Conservation (phyloP, 31 red algal species). For the Endocladia muricata region DNA sequence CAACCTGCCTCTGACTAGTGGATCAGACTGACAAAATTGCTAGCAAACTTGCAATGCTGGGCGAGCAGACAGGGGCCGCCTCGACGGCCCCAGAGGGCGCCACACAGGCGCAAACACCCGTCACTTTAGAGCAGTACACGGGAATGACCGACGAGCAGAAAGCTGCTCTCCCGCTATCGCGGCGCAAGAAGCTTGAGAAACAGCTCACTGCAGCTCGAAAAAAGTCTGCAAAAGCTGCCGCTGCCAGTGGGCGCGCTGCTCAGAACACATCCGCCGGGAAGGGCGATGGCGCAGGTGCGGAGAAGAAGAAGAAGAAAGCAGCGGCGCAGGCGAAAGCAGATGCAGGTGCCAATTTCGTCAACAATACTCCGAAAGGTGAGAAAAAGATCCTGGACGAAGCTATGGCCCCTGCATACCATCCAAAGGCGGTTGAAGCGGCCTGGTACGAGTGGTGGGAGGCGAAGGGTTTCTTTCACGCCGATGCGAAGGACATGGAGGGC, state of each 20-base stretch:
- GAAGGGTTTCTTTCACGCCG: slow-evolving; percentile 80
- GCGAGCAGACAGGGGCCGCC: too few relatives aligned
- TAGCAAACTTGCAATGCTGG: too few relatives aligned
- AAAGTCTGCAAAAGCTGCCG: slow-evolving; percentile 75
- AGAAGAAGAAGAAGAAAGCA: slow-evolving; percentile 67
- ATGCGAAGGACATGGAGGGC: slow-evolving; percentile 28
- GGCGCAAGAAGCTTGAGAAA: slow-evolving; percentile 94
- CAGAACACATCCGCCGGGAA: slow-evolving; percentile 3
- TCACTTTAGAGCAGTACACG: slow-evolving; percentile 80
- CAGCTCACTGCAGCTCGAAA: slow-evolving; percentile 49
- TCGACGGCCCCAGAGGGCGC: too few relatives aligned
- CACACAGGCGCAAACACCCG: slow-evolving; percentile 1
- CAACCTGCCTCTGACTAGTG: too few relatives aligned
- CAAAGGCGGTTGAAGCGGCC: slow-evolving; percentile 80
- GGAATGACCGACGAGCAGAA: slow-evolving; percentile 80
- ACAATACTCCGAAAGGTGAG: slow-evolving; percentile 75
- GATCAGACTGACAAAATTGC: too few relatives aligned
- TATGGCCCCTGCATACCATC: slow-evolving; percentile 94
- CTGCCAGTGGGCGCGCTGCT: slow-evolving; percentile 13
- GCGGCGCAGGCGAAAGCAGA: slow-evolving; percentile 46
- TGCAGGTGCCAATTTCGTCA: slow-evolving; percentile 43
- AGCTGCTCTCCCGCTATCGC: slow-evolving; percentile 66
- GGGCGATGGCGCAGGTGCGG: not conserved
- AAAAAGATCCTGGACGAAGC: slow-evolving; percentile 66
- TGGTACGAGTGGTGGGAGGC: slow-evolving; percentile 99